Percentiles rank a stretch among this genome's conserved stretches.
These are phyloP conservation scores for Amanita phalloides DNA, from an alignment of 768 basidiomycete species.

Conservation along the genomic window DNA sequence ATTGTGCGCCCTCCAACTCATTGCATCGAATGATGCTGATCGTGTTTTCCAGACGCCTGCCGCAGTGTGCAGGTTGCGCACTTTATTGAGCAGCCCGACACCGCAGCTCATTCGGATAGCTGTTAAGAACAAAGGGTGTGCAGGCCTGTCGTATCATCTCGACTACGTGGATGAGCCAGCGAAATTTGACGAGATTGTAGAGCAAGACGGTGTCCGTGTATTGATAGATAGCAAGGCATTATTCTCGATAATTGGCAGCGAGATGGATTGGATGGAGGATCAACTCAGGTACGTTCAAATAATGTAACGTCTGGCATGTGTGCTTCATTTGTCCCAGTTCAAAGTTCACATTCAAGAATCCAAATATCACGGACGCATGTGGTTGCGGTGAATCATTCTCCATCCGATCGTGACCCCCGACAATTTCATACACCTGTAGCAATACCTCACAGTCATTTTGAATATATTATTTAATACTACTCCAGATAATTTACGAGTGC, in stretches of 20 bases:
- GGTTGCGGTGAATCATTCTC: conserved; percentile 93
- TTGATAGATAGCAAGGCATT: conserved; percentile 94
- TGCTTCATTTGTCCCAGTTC: conserved; percentile 33
- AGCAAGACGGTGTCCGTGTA: conserved; percentile 90
- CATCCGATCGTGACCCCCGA: conserved; percentile 28
- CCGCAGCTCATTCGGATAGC: conserved; percentile 93
- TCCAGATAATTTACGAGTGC: conserved; percentile 6
- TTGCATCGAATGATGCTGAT: neutral
- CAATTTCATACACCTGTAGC: neutral
- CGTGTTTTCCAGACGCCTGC: conserved; percentile 51
- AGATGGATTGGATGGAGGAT: conserved; percentile 99
- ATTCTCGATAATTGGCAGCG: conserved; percentile 96
- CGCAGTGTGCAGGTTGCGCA: conserved; percentile 63
- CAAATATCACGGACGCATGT: conserved; percentile 91
- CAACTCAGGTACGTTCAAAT: conserved; percentile 54
- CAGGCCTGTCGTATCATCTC: conserved; percentile 77
- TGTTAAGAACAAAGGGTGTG: conserved; percentile 96
- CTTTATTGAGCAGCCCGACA: conserved; percentile 70
- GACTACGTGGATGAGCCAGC: conserved; percentile 89
- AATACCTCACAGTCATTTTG: conserved; percentile 2
- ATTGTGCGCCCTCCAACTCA: conserved; percentile 37
- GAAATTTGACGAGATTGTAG: conserved; percentile 92
- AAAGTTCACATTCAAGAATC: conserved; percentile 80
- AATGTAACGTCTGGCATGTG: neutral
- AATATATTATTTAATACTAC: conserved; percentile 8